Conservation (phyloP, 140 eudicot species). For the Stevia rebaudiana region DNA sequence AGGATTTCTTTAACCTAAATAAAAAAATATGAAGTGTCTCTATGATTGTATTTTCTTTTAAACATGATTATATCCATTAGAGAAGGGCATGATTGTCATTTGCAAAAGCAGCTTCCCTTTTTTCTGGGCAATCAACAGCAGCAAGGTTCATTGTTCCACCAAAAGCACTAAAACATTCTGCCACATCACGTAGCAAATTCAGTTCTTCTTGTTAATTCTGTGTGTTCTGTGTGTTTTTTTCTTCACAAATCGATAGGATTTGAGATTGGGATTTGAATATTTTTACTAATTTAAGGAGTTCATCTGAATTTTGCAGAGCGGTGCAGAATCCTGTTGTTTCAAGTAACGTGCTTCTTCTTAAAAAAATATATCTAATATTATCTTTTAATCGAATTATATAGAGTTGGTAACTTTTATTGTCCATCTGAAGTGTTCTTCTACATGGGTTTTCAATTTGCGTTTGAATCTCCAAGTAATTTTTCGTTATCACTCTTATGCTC, state of each 20-base stretch:
- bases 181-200: slow-evolving; percentile 4
- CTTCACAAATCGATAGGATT: not conserved
- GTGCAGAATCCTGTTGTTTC: slow-evolving; percentile 17
- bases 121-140: slow-evolving; percentile 25
- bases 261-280: not conserved
- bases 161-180: slow-evolving; percentile 16
- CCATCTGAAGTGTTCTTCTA: slow-evolving; percentile 11
- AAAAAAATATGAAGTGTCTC: not conserved
- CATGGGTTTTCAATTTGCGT: slow-evolving; percentile 23
- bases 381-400: not conserved
- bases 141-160: slow-evolving; percentile 25
- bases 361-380: not conserved
- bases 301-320: slow-evolving; percentile 15
- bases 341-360: slow-evolving; percentile 27
- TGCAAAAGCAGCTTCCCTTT: slow-evolving; percentile 14
- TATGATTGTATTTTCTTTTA: too few species aligned
- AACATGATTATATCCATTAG: slow-evolving; percentile 3
- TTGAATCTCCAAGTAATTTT: not conserved
- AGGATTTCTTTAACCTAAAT: too few species aligned
- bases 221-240: not conserved
- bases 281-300: slow-evolving; percentile 8
- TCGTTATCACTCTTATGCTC: slow-evolving; percentile 3
- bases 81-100: slow-evolving; percentile 33
- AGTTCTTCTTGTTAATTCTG: not conserved
- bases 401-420: slow-evolving; percentile 2